Evolutionary conservation across 1,284 basidiomycete genomes (phyloP), one percentile per base, ranked within the genome.

Genomic region (Somion occarium): DNA sequence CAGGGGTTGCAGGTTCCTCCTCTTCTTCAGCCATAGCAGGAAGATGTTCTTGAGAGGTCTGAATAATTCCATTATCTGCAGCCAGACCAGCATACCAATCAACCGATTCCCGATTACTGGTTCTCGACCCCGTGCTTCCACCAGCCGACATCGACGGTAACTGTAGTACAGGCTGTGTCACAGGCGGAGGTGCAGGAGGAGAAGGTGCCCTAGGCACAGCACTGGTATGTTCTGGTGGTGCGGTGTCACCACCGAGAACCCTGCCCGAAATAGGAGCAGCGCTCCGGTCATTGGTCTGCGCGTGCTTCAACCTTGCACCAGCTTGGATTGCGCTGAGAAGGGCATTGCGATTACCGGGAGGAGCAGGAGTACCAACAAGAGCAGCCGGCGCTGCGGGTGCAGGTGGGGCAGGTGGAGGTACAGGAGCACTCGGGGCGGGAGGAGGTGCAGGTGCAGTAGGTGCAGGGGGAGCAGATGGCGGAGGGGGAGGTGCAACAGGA

Each of bases 21-120:
- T 75, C 74, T 30, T 71, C 70, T 30, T 83, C 81, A 55, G 82
- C 80, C 51, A 80, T 84, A 5, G 81, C 68, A 44, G 85, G 78
- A 51, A 88, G 59, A 42, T 67, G 68, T 43, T 76, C 70, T 9
- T 12, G 34, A n/a, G n/a, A n/a, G 19, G 27, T 19, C 15, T 67
- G 54, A 49, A 69, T 55, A 11, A 64, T 61, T 38, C 72, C 63
- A 7, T 70, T 65, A 68, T 96, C 91, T 38, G 86, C 85, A 7
- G 94, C 93, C n/a, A 96, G 75, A 38, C 85, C 88, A 50, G 84
- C 80, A 64, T 92, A 91, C 95, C 95, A 98, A 63, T 93, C 94
- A 9, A 97, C 88, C 23, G 85, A 89, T 66, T 94, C 88, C 54
- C 88, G 78, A 62, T 91, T 83, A 48, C 69, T 79, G 13, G 19